Conservation (phyloP, 305 asterid genomes). For the Ajuga reptans region DNA sequence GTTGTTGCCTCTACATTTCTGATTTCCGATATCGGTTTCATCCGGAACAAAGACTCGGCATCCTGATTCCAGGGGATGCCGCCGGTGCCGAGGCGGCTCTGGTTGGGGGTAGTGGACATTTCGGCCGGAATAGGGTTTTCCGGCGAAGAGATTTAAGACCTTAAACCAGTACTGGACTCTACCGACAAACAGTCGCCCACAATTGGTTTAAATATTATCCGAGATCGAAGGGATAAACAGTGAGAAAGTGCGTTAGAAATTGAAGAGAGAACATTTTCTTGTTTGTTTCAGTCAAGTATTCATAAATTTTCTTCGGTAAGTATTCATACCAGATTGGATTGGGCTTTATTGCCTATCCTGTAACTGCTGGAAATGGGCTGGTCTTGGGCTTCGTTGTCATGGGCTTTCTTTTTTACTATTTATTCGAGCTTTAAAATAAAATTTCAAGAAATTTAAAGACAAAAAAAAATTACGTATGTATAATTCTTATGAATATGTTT, state of each 20-base stretch:
- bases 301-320: not conserved
- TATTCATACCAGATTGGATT: too few relatives aligned
- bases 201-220: not conserved
- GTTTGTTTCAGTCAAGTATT: not conserved
- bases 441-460: too few relatives aligned
- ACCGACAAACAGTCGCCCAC: not conserved
- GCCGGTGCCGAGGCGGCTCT: conserved; percentile 22
- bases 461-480: too few relatives aligned
- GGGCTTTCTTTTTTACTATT: too few relatives aligned
- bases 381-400: too few relatives aligned
- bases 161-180: not conserved
- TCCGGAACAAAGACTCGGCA: conserved; percentile 75
- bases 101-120: conserved; percentile 32
- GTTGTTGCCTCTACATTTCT: conserved; percentile 66
- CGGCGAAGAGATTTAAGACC: not conserved
- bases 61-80: conserved; percentile 54
- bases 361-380: too few relatives aligned
- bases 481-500: too few relatives aligned
- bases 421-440: too few relatives aligned
- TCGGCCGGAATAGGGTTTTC: conserved; percentile 15
- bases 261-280: not conserved
- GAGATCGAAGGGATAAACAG: not conserved
- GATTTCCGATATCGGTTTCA: conserved; percentile 75
- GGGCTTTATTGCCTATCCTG: too few relatives aligned
- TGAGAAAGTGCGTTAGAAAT: not conserved